Conservation (phyloP, 192 early-diverging fungal species). For the Chytriomyces hyalinus region DNA sequence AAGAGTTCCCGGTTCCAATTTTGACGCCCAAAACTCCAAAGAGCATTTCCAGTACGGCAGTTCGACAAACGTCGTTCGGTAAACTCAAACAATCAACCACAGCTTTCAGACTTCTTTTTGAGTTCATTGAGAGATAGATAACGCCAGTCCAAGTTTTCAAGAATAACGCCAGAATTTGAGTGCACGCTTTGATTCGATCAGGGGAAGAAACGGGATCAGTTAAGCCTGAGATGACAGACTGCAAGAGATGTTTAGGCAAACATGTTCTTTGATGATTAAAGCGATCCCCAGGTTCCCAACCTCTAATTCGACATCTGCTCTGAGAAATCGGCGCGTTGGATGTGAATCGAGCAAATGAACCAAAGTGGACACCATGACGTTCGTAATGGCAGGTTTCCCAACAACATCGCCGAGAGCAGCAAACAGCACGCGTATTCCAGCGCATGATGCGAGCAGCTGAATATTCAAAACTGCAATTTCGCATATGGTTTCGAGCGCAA, state of each 20-base stretch:
- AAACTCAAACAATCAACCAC: constrained; percentile 72
- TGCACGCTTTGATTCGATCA: constrained; percentile 71
- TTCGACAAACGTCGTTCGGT: constrained; percentile 56
- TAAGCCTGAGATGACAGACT: constrained; percentile 80
- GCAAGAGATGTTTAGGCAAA: not conserved
- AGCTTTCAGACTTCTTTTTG: constrained; percentile 70
- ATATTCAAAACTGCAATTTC: constrained; percentile 75
- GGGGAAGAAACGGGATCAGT: constrained; percentile 70
- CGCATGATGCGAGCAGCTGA: constrained; percentile 60
- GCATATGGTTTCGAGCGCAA: constrained; percentile 77
- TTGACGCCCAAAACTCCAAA: constrained; percentile 78
- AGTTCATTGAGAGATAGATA: constrained; percentile 75
- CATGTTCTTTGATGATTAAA: not conserved
- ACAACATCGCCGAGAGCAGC: constrained; percentile 70
- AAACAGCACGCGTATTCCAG: constrained; percentile 74
- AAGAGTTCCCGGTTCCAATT: constrained; percentile 50
- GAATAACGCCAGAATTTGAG: constrained; percentile 65
- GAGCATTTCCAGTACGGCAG: constrained; percentile 73
- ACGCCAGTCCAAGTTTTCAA: constrained; percentile 81
- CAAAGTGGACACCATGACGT: constrained; percentile 66
- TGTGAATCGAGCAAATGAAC: constrained; percentile 74
- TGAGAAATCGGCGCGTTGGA: constrained; percentile 63
- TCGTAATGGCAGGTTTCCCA: constrained; percentile 59
- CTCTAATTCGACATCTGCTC: constrained; percentile 81
- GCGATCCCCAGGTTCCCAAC: constrained; percentile 32